phyloP scores from a whole-genome alignment of 2,329 filamentous ascomycete species.

The Cladosporium sp. region DNA sequence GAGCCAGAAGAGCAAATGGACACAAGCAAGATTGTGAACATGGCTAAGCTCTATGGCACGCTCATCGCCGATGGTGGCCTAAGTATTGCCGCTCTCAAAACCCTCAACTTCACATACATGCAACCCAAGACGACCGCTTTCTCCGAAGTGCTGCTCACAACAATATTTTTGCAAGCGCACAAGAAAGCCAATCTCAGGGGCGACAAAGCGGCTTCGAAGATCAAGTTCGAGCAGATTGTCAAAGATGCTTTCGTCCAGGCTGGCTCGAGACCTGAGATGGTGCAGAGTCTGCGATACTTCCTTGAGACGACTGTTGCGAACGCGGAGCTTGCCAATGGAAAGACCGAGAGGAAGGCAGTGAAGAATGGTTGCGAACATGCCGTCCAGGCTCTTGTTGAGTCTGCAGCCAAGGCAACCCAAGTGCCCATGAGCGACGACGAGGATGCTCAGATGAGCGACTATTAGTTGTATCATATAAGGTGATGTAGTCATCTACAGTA shows the following conservation, averaged over 20 bases:
- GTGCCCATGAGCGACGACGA: constrained; percentile 6
- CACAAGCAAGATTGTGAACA: constrained; percentile 60
- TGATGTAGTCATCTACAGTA: no score
- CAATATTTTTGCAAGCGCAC: constrained; percentile 56
- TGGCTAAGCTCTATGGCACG: constrained; percentile 62
- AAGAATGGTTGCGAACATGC: constrained; percentile 36
- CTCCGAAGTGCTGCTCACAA: constrained; percentile 74
- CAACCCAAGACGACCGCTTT: constrained; percentile 73
- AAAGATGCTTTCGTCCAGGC: constrained; percentile 63
- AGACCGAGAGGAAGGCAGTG: constrained; percentile 50
- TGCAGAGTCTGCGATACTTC: constrained; percentile 73
- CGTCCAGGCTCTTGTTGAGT: constrained; percentile 10
- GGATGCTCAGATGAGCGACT: constrained; percentile 11
- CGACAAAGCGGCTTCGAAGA: constrained; percentile 32
- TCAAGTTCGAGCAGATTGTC: constrained; percentile 52
- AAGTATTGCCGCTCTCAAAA: constrained; percentile 56
- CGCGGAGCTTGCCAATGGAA: constrained; percentile 51
- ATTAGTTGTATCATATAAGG: not conserved
- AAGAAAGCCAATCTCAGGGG: constrained; percentile 41
- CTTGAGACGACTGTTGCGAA: constrained; percentile 69
- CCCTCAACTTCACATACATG: constrained; percentile 73
- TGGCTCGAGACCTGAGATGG: constrained; percentile 62
- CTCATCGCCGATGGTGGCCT: constrained; percentile 59
- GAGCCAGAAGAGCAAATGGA: constrained; percentile 49
- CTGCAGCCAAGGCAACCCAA: constrained; percentile 4